These are phyloP conservation scores for Xylaria cubensis DNA, from an alignment of 495 filamentous ascomycete genomes.

Conservation along the genomic window DNA sequence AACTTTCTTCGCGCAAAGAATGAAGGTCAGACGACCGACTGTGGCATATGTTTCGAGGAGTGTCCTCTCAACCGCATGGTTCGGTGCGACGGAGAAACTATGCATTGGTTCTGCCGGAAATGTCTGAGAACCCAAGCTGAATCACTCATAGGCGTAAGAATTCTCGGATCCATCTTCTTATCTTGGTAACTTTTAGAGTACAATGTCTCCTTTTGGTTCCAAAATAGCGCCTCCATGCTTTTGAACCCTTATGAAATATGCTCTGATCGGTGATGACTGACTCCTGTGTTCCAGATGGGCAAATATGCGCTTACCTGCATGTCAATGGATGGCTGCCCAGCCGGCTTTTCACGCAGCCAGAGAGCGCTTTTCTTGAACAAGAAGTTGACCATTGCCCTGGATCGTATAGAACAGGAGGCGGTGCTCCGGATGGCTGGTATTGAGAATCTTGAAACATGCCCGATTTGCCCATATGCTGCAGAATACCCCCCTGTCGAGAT, in stretches of 20 bases:
- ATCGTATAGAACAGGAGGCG: conserved; percentile 72
- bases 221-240: too few species aligned
- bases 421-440: conserved; percentile 69
- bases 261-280: too few species aligned
- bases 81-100: conserved; percentile 62
- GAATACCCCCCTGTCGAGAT: conserved; percentile 70
- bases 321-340: conserved; percentile 55
- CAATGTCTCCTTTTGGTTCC: too few species aligned
- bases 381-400: conserved; percentile 62
- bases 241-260: too few species aligned
- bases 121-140: conserved; percentile 72
- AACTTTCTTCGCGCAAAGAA: conserved; percentile 53
- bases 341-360: conserved; percentile 52
- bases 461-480: conserved; percentile 83
- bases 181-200: too few species aligned
- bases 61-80: conserved; percentile 69
- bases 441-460: conserved; percentile 72
- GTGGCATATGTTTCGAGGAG: conserved; percentile 74
- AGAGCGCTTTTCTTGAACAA: conserved; percentile 63
- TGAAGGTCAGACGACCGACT: conserved; percentile 63
- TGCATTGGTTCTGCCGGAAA: conserved; percentile 68
- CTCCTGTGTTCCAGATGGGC: conserved; percentile 37
- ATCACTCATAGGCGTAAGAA: conserved; percentile 61
- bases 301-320: conserved; percentile 65
- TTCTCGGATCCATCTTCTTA: too few species aligned